Base-by-base conservation (phyloP, 768 basidiomycete genomes). In the Mycena amicta region DNA sequence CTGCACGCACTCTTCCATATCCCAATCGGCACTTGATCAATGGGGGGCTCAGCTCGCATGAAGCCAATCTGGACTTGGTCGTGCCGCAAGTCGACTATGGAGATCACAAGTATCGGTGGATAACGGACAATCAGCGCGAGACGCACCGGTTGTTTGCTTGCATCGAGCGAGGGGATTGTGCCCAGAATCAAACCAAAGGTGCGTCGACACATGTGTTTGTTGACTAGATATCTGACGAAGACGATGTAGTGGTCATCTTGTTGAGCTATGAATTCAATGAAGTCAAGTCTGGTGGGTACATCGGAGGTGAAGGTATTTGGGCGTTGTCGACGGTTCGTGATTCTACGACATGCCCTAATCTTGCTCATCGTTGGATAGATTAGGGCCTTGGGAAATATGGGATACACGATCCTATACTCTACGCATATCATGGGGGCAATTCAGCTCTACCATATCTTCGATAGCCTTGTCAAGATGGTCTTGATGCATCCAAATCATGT, bases 301-400 rank as follows among this genome's bases (percentile, higher is more conserved):
- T 65, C n/a, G 67, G 70, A 13, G 71, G 72, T 11, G 74, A 74
- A 50, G 67, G 63, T 31, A 69, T 74, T 5, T 74, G 74, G 73
- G 70, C 57, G 22, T 37, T 66, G 16, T 71, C 70, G 3, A 67
- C 70, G 20, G 72, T 33, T 59, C 60, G n/a, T n/a, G n/a, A n/a
- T n/a, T n/a, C n/a, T n/a, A n/a, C n/a, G n/a, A n/a, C n/a, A n/a
- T n/a, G n/a, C n/a, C n/a, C n/a, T n/a, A n/a, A n/a, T n/a, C n/a
- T n/a, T n/a, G n/a, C n/a, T n/a, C n/a, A n/a, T n/a, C n/a, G n/a
- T n/a, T n/a, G n/a, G n/a, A n/a, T n/a, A n/a, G n/a, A n/a, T n/a
- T n/a, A n/a, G 20, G 57, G 67, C 56, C 63, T 67, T 61, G 62
- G 66, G 71, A 40, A 65, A 68, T 20, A 55, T 68, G 57, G 66